Percentiles rank a stretch among this genome's conserved stretches.
These are phyloP conservation scores for Cornus florida DNA, from an alignment of 148 eudicot species.

Conservation along the genomic window DNA sequence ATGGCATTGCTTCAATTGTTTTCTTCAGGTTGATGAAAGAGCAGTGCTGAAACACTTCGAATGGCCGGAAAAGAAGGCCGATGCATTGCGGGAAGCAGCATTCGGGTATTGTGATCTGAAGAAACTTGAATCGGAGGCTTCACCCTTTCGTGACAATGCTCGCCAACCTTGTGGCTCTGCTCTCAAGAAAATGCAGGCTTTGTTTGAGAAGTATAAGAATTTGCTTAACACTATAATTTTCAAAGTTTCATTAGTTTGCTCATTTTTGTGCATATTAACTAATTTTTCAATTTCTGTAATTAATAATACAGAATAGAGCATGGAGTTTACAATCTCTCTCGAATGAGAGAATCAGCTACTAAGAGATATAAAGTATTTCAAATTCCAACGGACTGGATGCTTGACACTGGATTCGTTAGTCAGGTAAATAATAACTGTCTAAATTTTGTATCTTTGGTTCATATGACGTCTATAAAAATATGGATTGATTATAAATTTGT, in stretches of 20 bases:
- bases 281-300: background rate
- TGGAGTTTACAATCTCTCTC: constrained; percentile 78
- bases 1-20: background rate
- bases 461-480: too few species aligned
- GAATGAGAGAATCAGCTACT: constrained; percentile 83
- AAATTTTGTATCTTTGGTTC: too few species aligned
- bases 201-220: constrained; percentile 71
- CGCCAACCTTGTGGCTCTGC: constrained; percentile 72
- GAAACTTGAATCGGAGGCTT: constrained; percentile 81
- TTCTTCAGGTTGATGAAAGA: constrained; percentile 83
- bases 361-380: constrained; percentile 66
- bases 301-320: constrained; percentile 69
- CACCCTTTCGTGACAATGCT: constrained; percentile 62
- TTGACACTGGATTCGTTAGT: constrained; percentile 73
- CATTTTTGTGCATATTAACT: too few species aligned
- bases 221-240: background rate
- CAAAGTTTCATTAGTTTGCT: background rate
- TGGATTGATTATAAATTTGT: too few species aligned
- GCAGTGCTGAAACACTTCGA: constrained; percentile 95
- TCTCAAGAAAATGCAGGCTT: constrained; percentile 92
- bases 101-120: constrained; percentile 91
- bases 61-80: constrained; percentile 98
- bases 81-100: constrained; percentile 95
- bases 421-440: constrained; percentile 43
- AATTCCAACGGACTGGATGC: constrained; percentile 97